Conservation (phyloP, 2,329 filamentous ascomycete species). For the Cladosporium sp. region DNA sequence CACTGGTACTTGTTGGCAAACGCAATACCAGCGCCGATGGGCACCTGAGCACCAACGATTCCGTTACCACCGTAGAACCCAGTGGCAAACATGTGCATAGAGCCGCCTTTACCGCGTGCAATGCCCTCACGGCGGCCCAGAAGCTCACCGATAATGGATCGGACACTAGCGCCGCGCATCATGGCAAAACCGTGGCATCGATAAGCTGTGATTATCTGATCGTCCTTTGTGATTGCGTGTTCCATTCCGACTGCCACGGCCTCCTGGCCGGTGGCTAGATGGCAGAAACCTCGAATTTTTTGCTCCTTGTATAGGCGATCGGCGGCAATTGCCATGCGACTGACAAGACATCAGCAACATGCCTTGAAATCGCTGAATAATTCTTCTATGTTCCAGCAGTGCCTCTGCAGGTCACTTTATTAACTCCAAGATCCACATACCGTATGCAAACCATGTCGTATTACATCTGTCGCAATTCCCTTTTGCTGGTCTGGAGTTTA, state of each 20-base stretch:
- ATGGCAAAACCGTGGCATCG: constrained; percentile 97
- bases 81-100: constrained; percentile 99
- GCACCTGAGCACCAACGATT: constrained; percentile 97
- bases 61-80: constrained; percentile 99
- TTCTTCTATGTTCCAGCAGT: neutral
- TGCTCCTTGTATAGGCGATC: constrained; percentile 99
- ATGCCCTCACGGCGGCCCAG: constrained; percentile 94
- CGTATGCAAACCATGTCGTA: constrained; percentile 92
- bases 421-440: constrained; percentile 51
- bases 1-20: constrained; percentile 95
- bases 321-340: constrained; percentile 99
- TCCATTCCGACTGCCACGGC: constrained; percentile 96
- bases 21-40: constrained; percentile 91
- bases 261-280: constrained; percentile 96
- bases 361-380: constrained; percentile 15
- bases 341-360: constrained; percentile 37
- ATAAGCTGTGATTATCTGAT: constrained; percentile 97
- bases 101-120: constrained; percentile 97
- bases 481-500: constrained; percentile 91
- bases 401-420: neutral
- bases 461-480: constrained; percentile 98
- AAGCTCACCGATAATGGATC: constrained; percentile 92
- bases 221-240: constrained; percentile 83
- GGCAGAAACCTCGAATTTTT: constrained; percentile 99
- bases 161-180: constrained; percentile 89